phyloP scores from a whole-genome alignment of 306 rosid genomes.

The Cyamopsis tetragonoloba region DNA sequence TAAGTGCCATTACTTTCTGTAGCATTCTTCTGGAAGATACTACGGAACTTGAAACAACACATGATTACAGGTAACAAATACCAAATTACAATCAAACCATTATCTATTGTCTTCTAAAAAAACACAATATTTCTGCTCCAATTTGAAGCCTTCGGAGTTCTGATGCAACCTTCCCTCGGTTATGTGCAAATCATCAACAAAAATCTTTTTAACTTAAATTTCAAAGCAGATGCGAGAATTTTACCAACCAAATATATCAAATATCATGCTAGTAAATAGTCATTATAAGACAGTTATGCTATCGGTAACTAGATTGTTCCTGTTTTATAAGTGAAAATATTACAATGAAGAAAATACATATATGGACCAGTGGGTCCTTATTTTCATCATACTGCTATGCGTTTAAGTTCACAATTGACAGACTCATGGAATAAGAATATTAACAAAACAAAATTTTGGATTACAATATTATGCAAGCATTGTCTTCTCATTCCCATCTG shows the following conservation, averaged over 20 bases:
- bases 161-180: background rate
- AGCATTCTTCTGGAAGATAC: background rate
- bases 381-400: background rate
- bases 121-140: background rate
- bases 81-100: conserved; percentile 3
- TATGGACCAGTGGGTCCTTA: background rate
- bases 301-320: conserved; percentile 12
- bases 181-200: background rate
- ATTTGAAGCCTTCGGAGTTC: conserved; percentile 4
- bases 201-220: background rate
- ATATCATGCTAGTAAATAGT: background rate
- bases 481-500: background rate
- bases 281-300: conserved; percentile 1
- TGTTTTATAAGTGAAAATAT: background rate
- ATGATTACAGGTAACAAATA: background rate
- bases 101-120: background rate
- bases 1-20: background rate
- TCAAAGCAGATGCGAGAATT: background rate
- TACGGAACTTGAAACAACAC: background rate
- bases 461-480: background rate
- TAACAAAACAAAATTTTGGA: background rate
- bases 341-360: background rate
- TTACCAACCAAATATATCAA: background rate
- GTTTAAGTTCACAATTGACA: background rate
- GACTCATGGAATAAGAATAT: background rate